phyloP scores from a whole-genome alignment of 2,329 filamentous ascomycete species.

The Didymellaceae sp. region DNA sequence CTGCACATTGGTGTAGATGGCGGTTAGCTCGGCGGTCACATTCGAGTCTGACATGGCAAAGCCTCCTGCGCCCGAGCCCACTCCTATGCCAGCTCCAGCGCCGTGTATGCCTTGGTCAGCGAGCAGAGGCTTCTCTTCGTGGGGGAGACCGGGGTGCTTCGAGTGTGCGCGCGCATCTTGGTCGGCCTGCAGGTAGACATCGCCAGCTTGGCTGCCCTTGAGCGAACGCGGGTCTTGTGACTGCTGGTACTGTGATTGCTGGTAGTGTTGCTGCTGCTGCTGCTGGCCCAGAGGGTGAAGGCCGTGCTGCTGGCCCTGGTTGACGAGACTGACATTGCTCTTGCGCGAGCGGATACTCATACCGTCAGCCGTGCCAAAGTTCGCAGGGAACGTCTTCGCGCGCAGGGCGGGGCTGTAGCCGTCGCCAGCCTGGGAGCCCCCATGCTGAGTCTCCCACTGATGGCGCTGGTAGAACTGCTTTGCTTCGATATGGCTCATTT shows the following conservation, averaged over 20 bases:
- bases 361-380: slow-evolving; percentile 47
- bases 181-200: slow-evolving; percentile 55
- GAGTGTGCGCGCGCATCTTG: slow-evolving; percentile 57
- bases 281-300: slow-evolving; percentile 34
- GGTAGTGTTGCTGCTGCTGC: too few relatives aligned
- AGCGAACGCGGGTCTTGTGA: slow-evolving; percentile 36
- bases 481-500: slow-evolving; percentile 91
- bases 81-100: slow-evolving; percentile 63
- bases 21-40: slow-evolving; percentile 81
- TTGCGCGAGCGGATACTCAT: slow-evolving; percentile 51
- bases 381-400: slow-evolving; percentile 53
- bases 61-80: slow-evolving; percentile 67
- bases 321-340: slow-evolving; percentile 44
- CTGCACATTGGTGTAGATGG: slow-evolving; percentile 90
- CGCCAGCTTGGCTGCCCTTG: slow-evolving; percentile 24
- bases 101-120: slow-evolving; percentile 64
- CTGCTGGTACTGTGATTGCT: slow-evolving; percentile 40
- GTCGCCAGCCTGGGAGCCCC: slow-evolving; percentile 49
- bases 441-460: slow-evolving; percentile 66
- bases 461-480: slow-evolving; percentile 96
- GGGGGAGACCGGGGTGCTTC: slow-evolving; percentile 59
- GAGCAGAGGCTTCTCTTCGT: slow-evolving; percentile 63
- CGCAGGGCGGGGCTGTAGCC: slow-evolving; percentile 51
- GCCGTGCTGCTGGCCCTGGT: slow-evolving; percentile 35
- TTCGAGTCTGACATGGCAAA: slow-evolving; percentile 76